These are phyloP conservation scores for Apophysomyces trapeziformis DNA, from an alignment of 371 early-diverging fungal genomes.

Conservation along the genomic window DNA sequence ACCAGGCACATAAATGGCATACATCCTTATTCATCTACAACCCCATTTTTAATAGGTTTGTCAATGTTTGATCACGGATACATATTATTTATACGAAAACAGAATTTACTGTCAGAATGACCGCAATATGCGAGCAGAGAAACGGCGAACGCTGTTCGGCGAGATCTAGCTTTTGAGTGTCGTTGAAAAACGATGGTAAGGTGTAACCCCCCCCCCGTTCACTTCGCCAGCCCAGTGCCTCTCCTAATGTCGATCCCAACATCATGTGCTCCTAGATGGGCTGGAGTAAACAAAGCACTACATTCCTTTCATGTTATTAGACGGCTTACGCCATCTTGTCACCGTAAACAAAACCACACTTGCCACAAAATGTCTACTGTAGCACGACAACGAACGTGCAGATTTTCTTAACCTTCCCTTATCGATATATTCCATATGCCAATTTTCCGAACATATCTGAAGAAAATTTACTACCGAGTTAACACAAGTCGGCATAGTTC, in stretches of 20 bases:
- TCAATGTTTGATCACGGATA: constrained; percentile 59
- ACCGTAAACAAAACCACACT: no score
- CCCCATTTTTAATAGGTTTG: constrained; percentile 43
- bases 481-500: no score
- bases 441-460: no score
- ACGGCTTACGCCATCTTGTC: no score
- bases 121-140: constrained; percentile 58
- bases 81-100: constrained; percentile 71
- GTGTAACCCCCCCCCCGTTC: neutral
- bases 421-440: no score
- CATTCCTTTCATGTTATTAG: no score
- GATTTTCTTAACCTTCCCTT: no score
- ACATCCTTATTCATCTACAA: neutral
- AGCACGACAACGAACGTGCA: no score
- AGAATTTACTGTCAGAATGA: constrained; percentile 66
- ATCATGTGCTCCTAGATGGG: neutral
- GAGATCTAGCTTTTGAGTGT: neutral
- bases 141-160: constrained; percentile 55
- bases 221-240: neutral
- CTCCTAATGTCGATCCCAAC: neutral
- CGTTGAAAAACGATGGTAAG: no score
- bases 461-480: no score
- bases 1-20: neutral
- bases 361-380: no score
- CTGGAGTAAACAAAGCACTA: no score